A percentile compares a stretch with the other conserved stretches of the same genome.
Evolutionary conservation across 164 flowering plant species (phyloP).

Genomic region (Chloranthus sessilifolius): DNA sequence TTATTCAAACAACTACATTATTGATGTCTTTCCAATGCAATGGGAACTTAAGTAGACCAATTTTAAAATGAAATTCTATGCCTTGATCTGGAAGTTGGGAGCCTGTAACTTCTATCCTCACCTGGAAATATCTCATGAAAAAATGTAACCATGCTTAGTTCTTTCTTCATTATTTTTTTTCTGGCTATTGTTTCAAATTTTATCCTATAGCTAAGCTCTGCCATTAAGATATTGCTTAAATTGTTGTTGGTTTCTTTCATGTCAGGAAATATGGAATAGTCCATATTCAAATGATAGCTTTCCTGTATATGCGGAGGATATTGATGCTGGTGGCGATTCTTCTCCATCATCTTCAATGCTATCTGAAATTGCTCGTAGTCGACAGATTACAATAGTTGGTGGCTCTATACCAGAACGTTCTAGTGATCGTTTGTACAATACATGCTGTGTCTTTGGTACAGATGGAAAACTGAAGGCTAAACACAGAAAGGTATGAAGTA

Average conservation of each 20-base stretch:
- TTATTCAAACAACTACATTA: too few species aligned
- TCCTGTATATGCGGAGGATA: slow-evolving; percentile 90
- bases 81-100: too few species aligned
- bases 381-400: slow-evolving; percentile 79
- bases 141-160: too few species aligned
- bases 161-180: too few species aligned
- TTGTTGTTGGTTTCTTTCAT: not conserved
- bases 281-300: slow-evolving; percentile 97
- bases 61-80: too few species aligned
- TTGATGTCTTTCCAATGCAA: too few species aligned
- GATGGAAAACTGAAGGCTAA: slow-evolving; percentile 87
- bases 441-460: slow-evolving; percentile 83
- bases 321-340: slow-evolving; percentile 78
- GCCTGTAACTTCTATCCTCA: too few species aligned
- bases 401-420: slow-evolving; percentile 91
- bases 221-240: too few species aligned
- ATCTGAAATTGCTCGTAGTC: slow-evolving; percentile 63
- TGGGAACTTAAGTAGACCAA: too few species aligned
- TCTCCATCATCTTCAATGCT: slow-evolving; percentile 91
- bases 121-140: too few species aligned
- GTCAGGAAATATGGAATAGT: slow-evolving; percentile 96
- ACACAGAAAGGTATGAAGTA: slow-evolving; percentile 71
- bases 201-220: too few species aligned
- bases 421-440: slow-evolving; percentile 72
- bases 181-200: too few species aligned